Conservation (phyloP, 78 protist genomes). For the Polysphondylium violaceum region DNA sequence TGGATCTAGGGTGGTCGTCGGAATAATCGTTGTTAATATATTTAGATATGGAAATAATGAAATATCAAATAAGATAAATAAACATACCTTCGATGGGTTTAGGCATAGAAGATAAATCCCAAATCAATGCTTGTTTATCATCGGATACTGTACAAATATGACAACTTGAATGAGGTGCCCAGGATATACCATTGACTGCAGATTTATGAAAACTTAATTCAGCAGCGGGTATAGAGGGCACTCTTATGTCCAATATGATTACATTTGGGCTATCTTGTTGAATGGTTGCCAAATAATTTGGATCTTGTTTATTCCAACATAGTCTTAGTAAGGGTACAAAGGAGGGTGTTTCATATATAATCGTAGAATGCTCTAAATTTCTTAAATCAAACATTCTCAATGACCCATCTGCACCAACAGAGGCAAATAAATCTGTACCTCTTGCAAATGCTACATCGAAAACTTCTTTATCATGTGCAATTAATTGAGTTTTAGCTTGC, state of each 20-base stretch:
- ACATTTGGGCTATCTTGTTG: constrained; percentile 88
- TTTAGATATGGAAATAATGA: not conserved
- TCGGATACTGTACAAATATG: constrained; percentile 97
- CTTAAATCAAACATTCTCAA: constrained; percentile 98
- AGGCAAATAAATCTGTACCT: constrained; percentile 90
- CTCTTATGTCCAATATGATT: constrained; percentile 92
- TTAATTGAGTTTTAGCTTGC: constrained; percentile 95
- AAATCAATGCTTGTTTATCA: constrained; percentile 96
- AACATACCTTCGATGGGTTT: constrained; percentile 85
- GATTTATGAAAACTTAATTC: constrained; percentile 86
- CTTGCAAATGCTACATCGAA: constrained; percentile 96
- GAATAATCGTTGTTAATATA: not conserved
- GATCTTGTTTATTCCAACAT: constrained; percentile 97
- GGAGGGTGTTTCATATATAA: constrained; percentile 95
- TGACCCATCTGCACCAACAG: constrained; percentile 97
- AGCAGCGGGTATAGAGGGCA: constrained; percentile 96
- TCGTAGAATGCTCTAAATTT: constrained; percentile 96
- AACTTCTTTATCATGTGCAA: constrained; percentile 99
- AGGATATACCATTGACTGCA: constrained; percentile 91
- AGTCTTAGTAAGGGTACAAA: constrained; percentile 93
- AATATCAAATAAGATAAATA: not conserved
- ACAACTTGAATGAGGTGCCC: constrained; percentile 98
- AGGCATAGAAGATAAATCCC: constrained; percentile 97
- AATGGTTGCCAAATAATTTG: constrained; percentile 95
- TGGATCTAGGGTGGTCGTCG: constrained; percentile 77